These are phyloP conservation scores for Hyaloscypha bicolor DNA, from an alignment of 495 filamentous ascomycete species.

Conservation along the genomic window DNA sequence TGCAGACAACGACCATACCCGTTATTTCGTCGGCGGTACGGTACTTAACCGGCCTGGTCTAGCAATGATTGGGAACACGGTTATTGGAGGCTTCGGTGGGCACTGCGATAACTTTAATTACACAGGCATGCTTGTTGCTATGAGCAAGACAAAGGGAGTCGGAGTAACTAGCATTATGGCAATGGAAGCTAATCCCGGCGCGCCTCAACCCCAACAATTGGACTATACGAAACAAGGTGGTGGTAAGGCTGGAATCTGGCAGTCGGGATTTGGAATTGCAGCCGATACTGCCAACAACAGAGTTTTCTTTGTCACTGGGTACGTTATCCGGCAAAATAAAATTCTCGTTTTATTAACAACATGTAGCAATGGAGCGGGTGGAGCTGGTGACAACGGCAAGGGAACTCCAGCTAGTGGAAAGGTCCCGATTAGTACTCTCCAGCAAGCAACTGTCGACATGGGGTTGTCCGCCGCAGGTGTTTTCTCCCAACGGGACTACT, in stretches of 20 bases:
- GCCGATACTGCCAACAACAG: slow-evolving; percentile 37
- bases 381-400: slow-evolving; percentile 21
- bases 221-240: slow-evolving; percentile 27
- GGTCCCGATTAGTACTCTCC: slow-evolving; percentile 37
- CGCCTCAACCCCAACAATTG: slow-evolving; percentile 34
- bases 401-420: slow-evolving; percentile 39
- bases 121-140: slow-evolving; percentile 41
- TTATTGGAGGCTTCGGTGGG: slow-evolving; percentile 44
- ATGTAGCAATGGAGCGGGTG: slow-evolving; percentile 36
- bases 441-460: slow-evolving; percentile 39
- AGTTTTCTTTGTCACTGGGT: slow-evolving; percentile 43
- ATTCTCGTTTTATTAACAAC: not conserved
- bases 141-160: slow-evolving; percentile 34
- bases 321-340: slow-evolving; percentile 27
- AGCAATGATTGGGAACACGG: slow-evolving; percentile 34
- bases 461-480: slow-evolving; percentile 33
- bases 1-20: slow-evolving; percentile 32
- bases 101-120: slow-evolving; percentile 50
- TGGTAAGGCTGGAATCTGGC: slow-evolving; percentile 46
- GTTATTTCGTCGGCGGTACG: slow-evolving; percentile 32
- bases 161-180: too few relatives aligned
- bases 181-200: slow-evolving; percentile 20
- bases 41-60: slow-evolving; percentile 39
- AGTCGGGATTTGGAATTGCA: slow-evolving; percentile 42
- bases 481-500: slow-evolving; percentile 40